A percentile compares a stretch with the other conserved stretches of the same genome.
phyloP scores from a whole-genome alignment of 73 alveolate genomes.

The Effrenium voratum region DNA sequence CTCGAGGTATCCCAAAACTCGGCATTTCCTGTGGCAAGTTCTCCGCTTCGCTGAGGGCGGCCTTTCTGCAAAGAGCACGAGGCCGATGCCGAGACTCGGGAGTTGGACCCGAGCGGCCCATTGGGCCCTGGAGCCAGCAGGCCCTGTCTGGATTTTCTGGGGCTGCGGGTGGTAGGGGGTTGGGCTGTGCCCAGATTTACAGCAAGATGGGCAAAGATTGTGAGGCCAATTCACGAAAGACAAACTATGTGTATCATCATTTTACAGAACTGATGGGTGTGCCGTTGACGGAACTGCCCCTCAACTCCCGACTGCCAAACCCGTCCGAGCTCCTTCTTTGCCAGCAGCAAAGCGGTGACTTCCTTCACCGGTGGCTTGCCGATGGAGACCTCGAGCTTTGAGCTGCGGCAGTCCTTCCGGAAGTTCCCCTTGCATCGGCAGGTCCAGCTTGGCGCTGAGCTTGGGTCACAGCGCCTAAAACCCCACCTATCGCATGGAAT shows the following conservation, averaged over 20 bases:
- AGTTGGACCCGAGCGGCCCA: constrained; percentile 54
- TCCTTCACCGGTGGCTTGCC: constrained; percentile 84
- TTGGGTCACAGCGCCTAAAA: too few species aligned
- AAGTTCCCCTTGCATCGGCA: constrained; percentile 85
- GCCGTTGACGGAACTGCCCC: background rate
- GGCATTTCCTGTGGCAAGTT: too few species aligned
- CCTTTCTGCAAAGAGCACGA: background rate
- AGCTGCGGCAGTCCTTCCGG: constrained; percentile 80
- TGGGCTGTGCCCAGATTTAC: background rate
- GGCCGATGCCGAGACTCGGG: constrained; percentile 40
- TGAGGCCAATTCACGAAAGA: background rate
- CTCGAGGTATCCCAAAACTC: too few species aligned
- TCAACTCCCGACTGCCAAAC: background rate
- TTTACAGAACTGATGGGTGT: background rate
- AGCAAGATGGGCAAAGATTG: background rate
- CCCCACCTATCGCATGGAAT: too few species aligned
- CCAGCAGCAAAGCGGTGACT: constrained; percentile 34
- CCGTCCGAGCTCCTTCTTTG: background rate
- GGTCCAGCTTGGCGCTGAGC: constrained; percentile 8
- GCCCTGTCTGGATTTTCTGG: background rate
- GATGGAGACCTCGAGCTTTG: constrained; percentile 25
- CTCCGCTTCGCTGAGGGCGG: too few species aligned
- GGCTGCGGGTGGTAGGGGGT: background rate
- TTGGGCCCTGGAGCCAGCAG: background rate
- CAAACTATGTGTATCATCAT: background rate